Evolutionary conservation across 2,329 filamentous ascomycete genomes (phyloP).

Genomic region (Ophiosphaerella korrae): DNA sequence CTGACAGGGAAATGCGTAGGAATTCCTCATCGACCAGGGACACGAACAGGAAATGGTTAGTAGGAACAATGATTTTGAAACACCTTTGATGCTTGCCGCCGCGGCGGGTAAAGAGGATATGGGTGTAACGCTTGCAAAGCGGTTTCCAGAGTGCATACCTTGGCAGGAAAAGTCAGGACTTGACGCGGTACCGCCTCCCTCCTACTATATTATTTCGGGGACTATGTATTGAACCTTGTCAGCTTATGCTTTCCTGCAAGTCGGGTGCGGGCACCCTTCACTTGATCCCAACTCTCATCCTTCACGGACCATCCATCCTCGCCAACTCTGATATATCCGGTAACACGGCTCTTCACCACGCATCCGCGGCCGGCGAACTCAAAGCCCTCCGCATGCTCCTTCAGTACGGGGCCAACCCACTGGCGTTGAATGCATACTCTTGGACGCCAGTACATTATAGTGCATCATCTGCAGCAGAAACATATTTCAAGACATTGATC

Average conservation of each 20-base stretch:
- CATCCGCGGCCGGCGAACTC: slow-evolving; percentile 79
- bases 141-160: slow-evolving; percentile 66
- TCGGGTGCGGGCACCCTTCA: slow-evolving; percentile 51
- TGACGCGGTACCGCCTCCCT: slow-evolving; percentile 63
- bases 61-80: slow-evolving; percentile 79
- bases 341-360: slow-evolving; percentile 89
- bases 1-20: slow-evolving; percentile 36
- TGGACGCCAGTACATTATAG: slow-evolving; percentile 87
- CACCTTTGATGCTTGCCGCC: slow-evolving; percentile 80
- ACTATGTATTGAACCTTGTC: slow-evolving; percentile 3
- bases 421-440: slow-evolving; percentile 73
- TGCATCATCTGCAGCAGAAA: slow-evolving; percentile 80
- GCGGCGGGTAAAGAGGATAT: slow-evolving; percentile 72
- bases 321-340: slow-evolving; percentile 66
- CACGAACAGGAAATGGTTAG: slow-evolving; percentile 77
- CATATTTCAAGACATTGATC: slow-evolving; percentile 80
- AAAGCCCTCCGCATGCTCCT: slow-evolving; percentile 77
- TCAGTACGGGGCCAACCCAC: slow-evolving; percentile 76
- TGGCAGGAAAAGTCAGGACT: slow-evolving; percentile 70
- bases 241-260: slow-evolving; percentile 49
- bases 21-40: slow-evolving; percentile 71
- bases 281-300: slow-evolving; percentile 47
- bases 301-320: slow-evolving; percentile 36
- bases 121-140: slow-evolving; percentile 71
- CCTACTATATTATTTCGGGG: background rate